These are phyloP conservation scores for Telfairia occidentalis DNA, from an alignment of 331 rosid genomes.

Conservation along the genomic window DNA sequence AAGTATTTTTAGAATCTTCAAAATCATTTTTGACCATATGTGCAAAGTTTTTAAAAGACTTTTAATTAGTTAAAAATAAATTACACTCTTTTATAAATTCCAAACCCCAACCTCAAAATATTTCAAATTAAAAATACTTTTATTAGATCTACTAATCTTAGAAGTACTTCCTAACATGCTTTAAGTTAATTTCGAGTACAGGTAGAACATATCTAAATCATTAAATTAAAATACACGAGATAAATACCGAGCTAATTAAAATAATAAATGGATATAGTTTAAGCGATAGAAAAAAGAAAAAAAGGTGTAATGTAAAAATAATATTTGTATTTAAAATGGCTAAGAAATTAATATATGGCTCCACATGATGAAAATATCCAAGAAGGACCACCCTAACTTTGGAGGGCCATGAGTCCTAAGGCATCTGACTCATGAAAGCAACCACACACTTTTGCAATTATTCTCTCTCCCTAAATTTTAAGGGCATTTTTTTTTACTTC, in stretches of 20 bases:
- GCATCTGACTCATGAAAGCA: not conserved
- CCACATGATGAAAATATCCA: not conserved
- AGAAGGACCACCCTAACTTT: slow-evolving; percentile 3
- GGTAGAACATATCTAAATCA: not conserved
- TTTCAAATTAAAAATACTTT: too few species aligned
- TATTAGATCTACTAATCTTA: not conserved
- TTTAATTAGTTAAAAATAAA: too few species aligned
- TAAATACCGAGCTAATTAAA: not conserved
- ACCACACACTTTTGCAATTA: slow-evolving; percentile 5
- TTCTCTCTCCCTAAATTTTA: not conserved
- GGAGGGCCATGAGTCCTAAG: not conserved
- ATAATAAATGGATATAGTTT: not conserved
- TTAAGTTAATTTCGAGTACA: too few species aligned
- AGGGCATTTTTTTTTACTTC: not conserved
- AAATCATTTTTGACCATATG: too few species aligned
- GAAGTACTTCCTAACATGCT: too few species aligned
- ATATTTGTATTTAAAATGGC: not conserved
- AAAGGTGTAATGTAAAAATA: not conserved
- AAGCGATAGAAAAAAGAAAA: not conserved
- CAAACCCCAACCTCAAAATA: too few species aligned
- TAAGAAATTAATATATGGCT: not conserved
- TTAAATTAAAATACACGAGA: not conserved
- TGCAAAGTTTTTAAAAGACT: too few species aligned
- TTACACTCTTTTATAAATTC: too few species aligned
- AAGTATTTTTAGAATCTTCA: too few species aligned